Evolutionary conservation across 176 grass and related monocot genomes (phyloP).

Genomic region (Zea luxurians): DNA sequence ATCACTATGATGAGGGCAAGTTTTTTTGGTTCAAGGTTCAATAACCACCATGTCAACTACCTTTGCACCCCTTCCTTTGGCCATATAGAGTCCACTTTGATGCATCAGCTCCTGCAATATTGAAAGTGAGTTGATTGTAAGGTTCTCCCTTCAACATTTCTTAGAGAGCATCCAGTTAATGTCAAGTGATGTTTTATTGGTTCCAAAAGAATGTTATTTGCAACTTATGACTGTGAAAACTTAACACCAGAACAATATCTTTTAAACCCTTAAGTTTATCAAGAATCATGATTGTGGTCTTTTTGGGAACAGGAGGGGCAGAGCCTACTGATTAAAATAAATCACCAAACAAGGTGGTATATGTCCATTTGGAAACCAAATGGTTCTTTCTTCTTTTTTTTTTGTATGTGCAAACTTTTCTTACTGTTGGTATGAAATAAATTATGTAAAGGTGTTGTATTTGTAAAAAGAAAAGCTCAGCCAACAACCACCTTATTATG

Average conservation of each 20-base stretch:
- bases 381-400: background rate
- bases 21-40: conserved; percentile 27
- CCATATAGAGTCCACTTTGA: conserved; percentile 87
- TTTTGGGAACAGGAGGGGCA: background rate
- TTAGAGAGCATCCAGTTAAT: background rate
- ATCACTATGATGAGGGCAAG: background rate
- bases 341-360: background rate
- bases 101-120: conserved; percentile 73
- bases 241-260: background rate
- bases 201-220: background rate
- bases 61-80: conserved; percentile 75
- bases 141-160: background rate
- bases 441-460: background rate
- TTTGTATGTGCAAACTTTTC: background rate
- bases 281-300: background rate
- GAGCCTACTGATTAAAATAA: background rate
- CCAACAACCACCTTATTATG: background rate
- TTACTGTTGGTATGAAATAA: background rate
- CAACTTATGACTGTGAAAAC: background rate
- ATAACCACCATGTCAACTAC: conserved; percentile 64
- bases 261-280: background rate
- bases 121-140: background rate
- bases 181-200: background rate
- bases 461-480: background rate
- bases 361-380: background rate